A percentile compares a stretch with the other conserved stretches of the same genome.
Conservation (phyloP, 805 yeast species). For the Kodamaea restingae region DNA sequence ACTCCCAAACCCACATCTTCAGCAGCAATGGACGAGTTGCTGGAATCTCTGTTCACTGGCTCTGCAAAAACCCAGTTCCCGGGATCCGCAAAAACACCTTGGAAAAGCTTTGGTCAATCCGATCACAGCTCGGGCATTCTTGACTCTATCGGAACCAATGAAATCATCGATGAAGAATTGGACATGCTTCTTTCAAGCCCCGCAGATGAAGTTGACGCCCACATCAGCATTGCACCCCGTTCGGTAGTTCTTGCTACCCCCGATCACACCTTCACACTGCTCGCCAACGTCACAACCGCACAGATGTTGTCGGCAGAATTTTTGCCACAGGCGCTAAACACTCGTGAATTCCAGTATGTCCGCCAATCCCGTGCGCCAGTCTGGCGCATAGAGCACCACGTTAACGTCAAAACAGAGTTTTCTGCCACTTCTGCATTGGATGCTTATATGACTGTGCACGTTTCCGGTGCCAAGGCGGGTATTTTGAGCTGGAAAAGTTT, state of each 20-base stretch:
- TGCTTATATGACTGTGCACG: constrained; percentile 5
- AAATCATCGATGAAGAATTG: constrained; percentile 29
- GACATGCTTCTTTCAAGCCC: constrained; percentile 25
- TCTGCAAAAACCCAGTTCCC: too few relatives aligned
- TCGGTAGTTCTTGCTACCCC: background rate
- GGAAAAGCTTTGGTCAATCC: too few relatives aligned
- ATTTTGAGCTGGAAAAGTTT: constrained; percentile 8
- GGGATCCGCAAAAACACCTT: too few relatives aligned
- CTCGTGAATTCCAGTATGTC: background rate
- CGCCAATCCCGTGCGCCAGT: constrained; percentile 5
- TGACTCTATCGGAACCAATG: constrained; percentile 22
- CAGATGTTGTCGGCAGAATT: background rate
- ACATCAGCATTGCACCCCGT: background rate
- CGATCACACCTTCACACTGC: background rate
- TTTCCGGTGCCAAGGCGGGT: constrained; percentile 1
- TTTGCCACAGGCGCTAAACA: background rate
- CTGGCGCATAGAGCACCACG: constrained; percentile 4
- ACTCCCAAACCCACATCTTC: constrained; percentile 12
- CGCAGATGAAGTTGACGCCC: background rate
- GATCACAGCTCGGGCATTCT: constrained; percentile 1
- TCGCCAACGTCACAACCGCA: background rate
- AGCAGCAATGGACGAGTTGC: too few relatives aligned
- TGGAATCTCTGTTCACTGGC: too few relatives aligned
- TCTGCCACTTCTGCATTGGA: constrained; percentile 2
- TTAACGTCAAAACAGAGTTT: constrained; percentile 7